Conservation (phyloP, 164 flowering plant genomes). For the Akebia trifoliata region DNA sequence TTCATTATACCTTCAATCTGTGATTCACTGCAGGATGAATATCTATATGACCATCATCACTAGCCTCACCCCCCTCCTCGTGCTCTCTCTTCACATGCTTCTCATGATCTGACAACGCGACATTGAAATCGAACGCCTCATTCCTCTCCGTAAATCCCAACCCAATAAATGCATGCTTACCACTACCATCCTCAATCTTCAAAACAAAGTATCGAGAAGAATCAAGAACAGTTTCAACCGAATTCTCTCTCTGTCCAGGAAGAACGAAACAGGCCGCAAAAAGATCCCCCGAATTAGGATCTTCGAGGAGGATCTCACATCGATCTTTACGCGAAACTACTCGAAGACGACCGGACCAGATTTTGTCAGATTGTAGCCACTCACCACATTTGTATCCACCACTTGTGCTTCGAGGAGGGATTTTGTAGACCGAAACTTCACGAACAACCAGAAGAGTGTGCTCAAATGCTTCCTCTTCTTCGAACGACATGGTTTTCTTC, state of each 20-base stretch:
- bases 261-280: conserved; percentile 90
- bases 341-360: conserved; percentile 97
- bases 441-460: conserved; percentile 97
- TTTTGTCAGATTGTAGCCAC: conserved; percentile 98
- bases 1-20: conserved; percentile 66
- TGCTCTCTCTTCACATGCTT: conserved; percentile 81
- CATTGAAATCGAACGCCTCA: conserved; percentile 98
- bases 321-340: conserved; percentile 78
- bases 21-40: conserved; percentile 99
- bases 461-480: conserved; percentile 76
- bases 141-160: conserved; percentile 88
- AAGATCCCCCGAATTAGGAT: conserved; percentile 84
- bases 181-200: conserved; percentile 87
- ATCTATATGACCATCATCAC: conserved; percentile 54
- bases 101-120: conserved; percentile 97
- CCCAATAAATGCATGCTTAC: conserved; percentile 96
- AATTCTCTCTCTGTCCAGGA: conserved; percentile 79
- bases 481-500: conserved; percentile 65
- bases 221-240: conserved; percentile 91
- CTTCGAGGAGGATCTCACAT: conserved; percentile 97
- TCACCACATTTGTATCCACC: conserved; percentile 99
- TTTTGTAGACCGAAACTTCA: conserved; percentile 84
- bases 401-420: conserved; percentile 85
- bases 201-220: conserved; percentile 94
- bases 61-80: conserved; percentile 54